Evolutionary conservation across 495 filamentous ascomycete species (phyloP), one percentile per base, ranked within the genome.

Genomic region (Neurospora tetrasperma): DNA sequence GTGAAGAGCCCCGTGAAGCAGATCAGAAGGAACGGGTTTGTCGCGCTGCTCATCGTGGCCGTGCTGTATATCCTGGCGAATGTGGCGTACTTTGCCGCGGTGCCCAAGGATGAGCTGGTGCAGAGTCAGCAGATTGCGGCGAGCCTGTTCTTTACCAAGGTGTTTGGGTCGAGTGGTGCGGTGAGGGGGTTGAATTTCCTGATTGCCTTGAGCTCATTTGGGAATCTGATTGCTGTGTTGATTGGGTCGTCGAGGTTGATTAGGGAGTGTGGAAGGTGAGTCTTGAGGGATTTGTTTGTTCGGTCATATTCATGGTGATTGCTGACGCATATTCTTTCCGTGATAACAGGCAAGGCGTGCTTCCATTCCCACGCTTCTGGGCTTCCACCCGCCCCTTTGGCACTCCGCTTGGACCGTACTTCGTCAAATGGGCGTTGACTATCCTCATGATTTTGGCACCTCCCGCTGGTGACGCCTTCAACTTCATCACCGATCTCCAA

Each of bases 381-480:
- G 89, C 88, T 0, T 89, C 86, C 0, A 90, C 88, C 0, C 83
- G 83, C 10, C 90, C 90, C 0, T 91, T 91, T 72, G 87, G 87
- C 40, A 91, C 88, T 5, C 89, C 89, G 0, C 73, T 90, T 0
- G 89, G 85, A 0, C 88, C 89, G 0, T 90, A 90, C 76, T 46
- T 85, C 12, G 42, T 91, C 4, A 87, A 89, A 75, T 92, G 87
- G 85, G 70, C 75, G 1, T 73, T 90, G 46, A 92, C 89, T 0
- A 70, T 89, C 7, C 59, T 92, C 46, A 89, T 91, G 88, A 91
- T 91, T 31, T 75, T 91, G 0, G 89, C 88, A 1, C 89, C 89
- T 5, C 90, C 89, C 0, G 88, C 89, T 3, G 90, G 90, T 7
- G 89, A 91, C 79, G 89, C 89, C 14, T 92, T 91, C 80, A 88